Base-by-base conservation (phyloP, 2,329 filamentous ascomycete species). In the Corynespora cassiicola region DNA sequence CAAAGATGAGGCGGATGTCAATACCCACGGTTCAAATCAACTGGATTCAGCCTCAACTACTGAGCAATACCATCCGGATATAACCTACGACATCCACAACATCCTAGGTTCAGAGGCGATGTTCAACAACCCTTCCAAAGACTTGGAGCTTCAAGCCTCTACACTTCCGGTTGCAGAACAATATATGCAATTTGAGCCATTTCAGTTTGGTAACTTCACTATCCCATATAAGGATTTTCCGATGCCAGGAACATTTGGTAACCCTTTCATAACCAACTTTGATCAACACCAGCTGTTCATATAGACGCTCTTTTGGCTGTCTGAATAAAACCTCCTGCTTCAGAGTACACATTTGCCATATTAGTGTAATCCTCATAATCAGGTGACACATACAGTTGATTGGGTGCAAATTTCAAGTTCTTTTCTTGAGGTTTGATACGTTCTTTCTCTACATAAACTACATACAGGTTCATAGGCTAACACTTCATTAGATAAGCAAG, bases 231-330 rank as follows among this genome's bases (percentile, higher is more conserved):
- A 16, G 38, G 5, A 41, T 28, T 29, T 41, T n/a, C 33, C 5
- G 18, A 39, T 47, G 18, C 37, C 25, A 4, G 41, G 17, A 6
- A 26, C 15, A 12, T 44, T 52, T n/a, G 53, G 51, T 7, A 52
- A 56, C 20, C 55, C 55, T 0, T 58, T 58, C 15, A 19, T 48
- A n/a, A 58, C 52, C 2, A 48, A 14, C 18, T 57, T 52, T 24
- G 55, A 60, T 19, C 51, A 60, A 37, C 36, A 3, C 47, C 51
- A 1, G 22, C 52, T 6, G 25, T 39, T 7, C n/a, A n/a, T n/a
- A n/a, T n/a, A n/a, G n/a, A n/a, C n/a, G n/a, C n/a, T n/a, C n/a
- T n/a, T n/a, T n/a, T n/a, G n/a, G n/a, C n/a, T n/a, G n/a, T n/a
- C n/a, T n/a, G n/a, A n/a, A n/a, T n/a, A n/a, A n/a, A n/a, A n/a